A percentile compares a stretch with the other conserved stretches of the same genome.
phyloP scores from a whole-genome alignment of 2,329 filamentous ascomycete genomes.

The Alternaria sp. region DNA sequence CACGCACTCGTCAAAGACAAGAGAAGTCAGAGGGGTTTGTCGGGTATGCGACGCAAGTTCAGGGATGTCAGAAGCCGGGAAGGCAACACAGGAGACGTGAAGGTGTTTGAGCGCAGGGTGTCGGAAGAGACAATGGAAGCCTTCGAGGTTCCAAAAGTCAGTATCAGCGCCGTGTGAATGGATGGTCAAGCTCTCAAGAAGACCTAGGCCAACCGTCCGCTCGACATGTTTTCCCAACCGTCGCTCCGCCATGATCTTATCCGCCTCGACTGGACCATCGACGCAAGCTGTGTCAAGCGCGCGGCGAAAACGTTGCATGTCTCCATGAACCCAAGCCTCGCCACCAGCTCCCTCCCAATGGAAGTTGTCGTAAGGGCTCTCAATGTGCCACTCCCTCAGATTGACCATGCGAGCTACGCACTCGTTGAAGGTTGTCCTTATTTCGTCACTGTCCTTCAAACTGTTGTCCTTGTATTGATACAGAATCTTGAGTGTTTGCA shows the following conservation, averaged over 20 bases:
- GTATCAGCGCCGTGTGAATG: slow-evolving; percentile 45
- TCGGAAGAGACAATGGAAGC: slow-evolving; percentile 46
- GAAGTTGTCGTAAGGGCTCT: slow-evolving; percentile 49
- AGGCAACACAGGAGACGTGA: slow-evolving; percentile 44
- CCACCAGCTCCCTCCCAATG: slow-evolving; percentile 39
- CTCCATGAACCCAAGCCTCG: slow-evolving; percentile 42
- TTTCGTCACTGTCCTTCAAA: slow-evolving; percentile 31
- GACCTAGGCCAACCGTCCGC: slow-evolving; percentile 35
- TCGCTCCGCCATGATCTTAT: slow-evolving; percentile 23
- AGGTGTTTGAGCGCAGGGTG: slow-evolving; percentile 46
- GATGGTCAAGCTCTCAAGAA: slow-evolving; percentile 42
- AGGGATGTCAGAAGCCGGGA: slow-evolving; percentile 28
- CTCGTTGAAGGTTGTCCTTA: slow-evolving; percentile 39
- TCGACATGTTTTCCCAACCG: slow-evolving; percentile 21
- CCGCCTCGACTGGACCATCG: slow-evolving; percentile 24
- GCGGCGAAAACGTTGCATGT: slow-evolving; percentile 45
- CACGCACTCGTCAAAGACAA: slow-evolving; percentile 50
- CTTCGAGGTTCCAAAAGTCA: slow-evolving; percentile 46
- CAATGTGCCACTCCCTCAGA: slow-evolving; percentile 44
- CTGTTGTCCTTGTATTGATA: slow-evolving; percentile 35
- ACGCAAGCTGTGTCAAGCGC: slow-evolving; percentile 40
- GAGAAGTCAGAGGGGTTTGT: slow-evolving; percentile 41
- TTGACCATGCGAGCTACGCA: slow-evolving; percentile 42
- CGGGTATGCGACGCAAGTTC: slow-evolving; percentile 29
- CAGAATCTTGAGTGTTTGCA: slow-evolving; percentile 45